phyloP scores from a whole-genome alignment of 169 alveolate species.

The Eimeria brunetti region DNA sequence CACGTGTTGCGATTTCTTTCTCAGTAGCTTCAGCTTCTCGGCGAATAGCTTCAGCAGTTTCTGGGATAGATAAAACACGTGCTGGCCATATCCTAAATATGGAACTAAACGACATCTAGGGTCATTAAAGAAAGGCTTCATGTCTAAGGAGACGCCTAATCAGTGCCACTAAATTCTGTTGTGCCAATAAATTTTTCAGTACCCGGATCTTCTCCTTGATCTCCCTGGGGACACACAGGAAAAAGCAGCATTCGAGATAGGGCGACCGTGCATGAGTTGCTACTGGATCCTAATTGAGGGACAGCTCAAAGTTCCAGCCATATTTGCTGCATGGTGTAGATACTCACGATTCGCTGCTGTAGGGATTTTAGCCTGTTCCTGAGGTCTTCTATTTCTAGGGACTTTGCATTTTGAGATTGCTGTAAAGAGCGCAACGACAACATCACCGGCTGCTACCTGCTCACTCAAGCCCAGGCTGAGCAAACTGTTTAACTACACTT shows the following conservation, averaged over 20 bases:
- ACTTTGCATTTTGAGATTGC: background rate
- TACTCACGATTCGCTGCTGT: background rate
- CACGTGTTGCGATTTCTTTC: conserved; percentile 12
- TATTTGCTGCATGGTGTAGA: background rate
- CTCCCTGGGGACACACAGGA: background rate
- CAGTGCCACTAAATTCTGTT: background rate
- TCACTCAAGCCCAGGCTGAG: background rate
- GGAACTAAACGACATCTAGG: background rate
- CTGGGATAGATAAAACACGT: background rate
- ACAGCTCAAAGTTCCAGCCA: background rate
- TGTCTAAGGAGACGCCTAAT: too few relatives aligned
- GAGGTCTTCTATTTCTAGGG: background rate
- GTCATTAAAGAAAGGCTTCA: background rate
- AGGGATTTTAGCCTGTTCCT: background rate
- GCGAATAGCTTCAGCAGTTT: background rate
- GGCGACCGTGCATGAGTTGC: background rate
- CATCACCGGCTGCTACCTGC: background rate
- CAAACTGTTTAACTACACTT: background rate
- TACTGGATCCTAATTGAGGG: background rate
- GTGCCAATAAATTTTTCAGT: background rate
- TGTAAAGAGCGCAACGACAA: background rate
- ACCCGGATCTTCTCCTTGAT: background rate
- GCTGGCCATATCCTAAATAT: background rate
- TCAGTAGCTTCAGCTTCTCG: conserved; percentile 34
- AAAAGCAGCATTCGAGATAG: background rate